Evolutionary conservation across 176 grass and related monocot genomes (phyloP).

Genomic region (Paspalum notatum): DNA sequence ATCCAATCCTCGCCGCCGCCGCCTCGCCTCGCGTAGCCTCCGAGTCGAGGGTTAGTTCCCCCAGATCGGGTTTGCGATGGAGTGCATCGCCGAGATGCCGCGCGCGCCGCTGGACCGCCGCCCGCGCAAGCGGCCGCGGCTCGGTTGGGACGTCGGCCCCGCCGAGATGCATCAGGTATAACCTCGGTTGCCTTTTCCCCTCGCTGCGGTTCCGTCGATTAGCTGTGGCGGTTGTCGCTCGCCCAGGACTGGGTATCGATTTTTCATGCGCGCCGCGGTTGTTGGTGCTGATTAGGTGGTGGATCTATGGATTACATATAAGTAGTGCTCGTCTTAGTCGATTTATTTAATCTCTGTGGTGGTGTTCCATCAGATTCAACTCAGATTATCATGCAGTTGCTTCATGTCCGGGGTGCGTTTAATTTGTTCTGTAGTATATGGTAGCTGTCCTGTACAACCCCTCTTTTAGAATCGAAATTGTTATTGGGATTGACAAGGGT

Average conservation of each 20-base stretch:
- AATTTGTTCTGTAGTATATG: background rate
- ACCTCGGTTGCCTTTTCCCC: background rate
- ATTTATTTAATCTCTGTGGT: background rate
- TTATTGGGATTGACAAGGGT: background rate
- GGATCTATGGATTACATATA: background rate
- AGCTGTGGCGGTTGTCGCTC: background rate
- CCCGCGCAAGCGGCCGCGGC: constrained; percentile 83
- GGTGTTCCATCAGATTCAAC: background rate
- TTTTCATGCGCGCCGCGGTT: background rate
- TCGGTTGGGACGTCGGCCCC: constrained; percentile 85
- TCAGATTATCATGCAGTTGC: background rate
- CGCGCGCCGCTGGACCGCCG: constrained; percentile 74
- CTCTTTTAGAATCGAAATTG: background rate
- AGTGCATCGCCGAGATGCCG: constrained; percentile 80
- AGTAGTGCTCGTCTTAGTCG: background rate
- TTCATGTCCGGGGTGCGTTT: background rate
- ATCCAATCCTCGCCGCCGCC: background rate
- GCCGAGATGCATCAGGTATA: constrained; percentile 70
- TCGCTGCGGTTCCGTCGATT: constrained; percentile 4
- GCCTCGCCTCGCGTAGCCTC: background rate
- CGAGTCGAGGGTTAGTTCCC: background rate
- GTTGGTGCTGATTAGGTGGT: background rate
- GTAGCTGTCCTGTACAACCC: background rate
- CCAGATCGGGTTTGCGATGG: constrained; percentile 47
- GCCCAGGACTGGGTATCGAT: background rate